A percentile compares a stretch with the other conserved stretches of the same genome.
Evolutionary conservation across 352 stramenopile species (phyloP).

Genomic region (Globisporangium polare): DNA sequence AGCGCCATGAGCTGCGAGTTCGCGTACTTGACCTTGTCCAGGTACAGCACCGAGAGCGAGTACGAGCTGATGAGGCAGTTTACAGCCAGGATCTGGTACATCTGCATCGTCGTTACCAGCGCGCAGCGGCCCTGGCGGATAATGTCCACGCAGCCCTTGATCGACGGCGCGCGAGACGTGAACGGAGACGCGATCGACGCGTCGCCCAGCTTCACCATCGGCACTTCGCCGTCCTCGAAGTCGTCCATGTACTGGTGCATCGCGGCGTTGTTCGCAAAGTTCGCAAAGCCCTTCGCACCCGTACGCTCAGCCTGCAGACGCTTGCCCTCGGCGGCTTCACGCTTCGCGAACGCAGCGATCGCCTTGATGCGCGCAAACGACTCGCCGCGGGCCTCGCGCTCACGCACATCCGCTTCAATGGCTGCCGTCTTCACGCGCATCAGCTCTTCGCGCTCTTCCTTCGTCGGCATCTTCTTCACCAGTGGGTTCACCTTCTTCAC

Average conservation of each 20-base stretch:
- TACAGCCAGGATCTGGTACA: conserved; percentile 98
- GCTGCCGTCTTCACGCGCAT: conserved; percentile 80
- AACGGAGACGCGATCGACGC: conserved; percentile 99
- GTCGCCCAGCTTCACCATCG: conserved; percentile 98
- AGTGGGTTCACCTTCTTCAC: conserved; percentile 51
- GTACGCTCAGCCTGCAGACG: conserved; percentile 66
- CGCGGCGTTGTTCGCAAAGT: conserved; percentile 84
- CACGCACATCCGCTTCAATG: conserved; percentile 76
- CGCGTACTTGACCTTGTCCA: conserved; percentile 98
- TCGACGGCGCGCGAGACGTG: conserved; percentile 93
- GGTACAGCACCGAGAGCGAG: conserved; percentile 97
- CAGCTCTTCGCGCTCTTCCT: conserved; percentile 83
- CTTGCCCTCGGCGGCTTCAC: conserved; percentile 67
- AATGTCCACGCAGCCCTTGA: conserved; percentile 93
- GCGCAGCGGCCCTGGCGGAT: conserved; percentile 98
- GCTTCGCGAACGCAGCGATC: conserved; percentile 82
- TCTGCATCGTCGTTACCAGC: conserved; percentile 98
- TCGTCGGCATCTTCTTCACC: conserved; percentile 48
- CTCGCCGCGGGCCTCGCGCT: conserved; percentile 72
- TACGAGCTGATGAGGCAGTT: conserved; percentile 98
- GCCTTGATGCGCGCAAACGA: conserved; percentile 86
- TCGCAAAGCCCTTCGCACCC: conserved; percentile 77
- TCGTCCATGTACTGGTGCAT: conserved; percentile 90
- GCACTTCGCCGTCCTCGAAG: conserved; percentile 89
- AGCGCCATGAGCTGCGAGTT: conserved; percentile 95